Base-by-base conservation (phyloP, 2,329 filamentous ascomycete species). In the Mycogone perniciosa region DNA sequence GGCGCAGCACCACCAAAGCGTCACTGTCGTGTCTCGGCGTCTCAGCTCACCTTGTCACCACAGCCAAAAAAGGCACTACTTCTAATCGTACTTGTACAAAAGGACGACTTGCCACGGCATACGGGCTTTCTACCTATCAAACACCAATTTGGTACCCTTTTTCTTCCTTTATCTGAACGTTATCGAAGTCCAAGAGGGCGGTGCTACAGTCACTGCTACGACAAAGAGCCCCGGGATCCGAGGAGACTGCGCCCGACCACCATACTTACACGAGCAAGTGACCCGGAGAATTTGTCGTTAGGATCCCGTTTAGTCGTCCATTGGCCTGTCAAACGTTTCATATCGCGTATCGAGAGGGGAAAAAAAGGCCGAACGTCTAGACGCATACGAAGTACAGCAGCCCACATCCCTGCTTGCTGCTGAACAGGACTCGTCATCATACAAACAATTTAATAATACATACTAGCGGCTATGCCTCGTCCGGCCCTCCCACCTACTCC, bases 401-500 rank as follows among this genome's bases (percentile, higher is more conserved):
- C 13, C 11, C 34, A 13, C 30, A 13, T 30, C 27, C 7, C 33
- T 29, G 39, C 47, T 40, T 20, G 29, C 40, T 41, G 38, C 48
- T 51, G 41, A 46, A 26, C 39, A 31, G 44, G 29, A 33, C 31
- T 52, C 39, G 46, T 52, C 50, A 49, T 52, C 41, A 20, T 39
- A 35, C 40, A 39, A 33, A 8, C 27, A 13, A 7, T 29, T 26
- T 41, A 31, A 48, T 26, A 33, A 40, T 45, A 43, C 42, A 46
- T 41, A 31, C 43, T 33, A 44, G 31, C 38, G 54, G 58, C 52
- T 48, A 68, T 68, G 66, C 64, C 66, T 56, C 64, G 59, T 44
- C 64, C 65, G 31, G 55, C 54, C 6, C 57, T 67, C 37, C 88
- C 86, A 41, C 88, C 85, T 40, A 95, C 89, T 44, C 89, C 89